Evolutionary conservation across 208 protist genomes (phyloP).

Genomic region (Strigomonas culicis): DNA sequence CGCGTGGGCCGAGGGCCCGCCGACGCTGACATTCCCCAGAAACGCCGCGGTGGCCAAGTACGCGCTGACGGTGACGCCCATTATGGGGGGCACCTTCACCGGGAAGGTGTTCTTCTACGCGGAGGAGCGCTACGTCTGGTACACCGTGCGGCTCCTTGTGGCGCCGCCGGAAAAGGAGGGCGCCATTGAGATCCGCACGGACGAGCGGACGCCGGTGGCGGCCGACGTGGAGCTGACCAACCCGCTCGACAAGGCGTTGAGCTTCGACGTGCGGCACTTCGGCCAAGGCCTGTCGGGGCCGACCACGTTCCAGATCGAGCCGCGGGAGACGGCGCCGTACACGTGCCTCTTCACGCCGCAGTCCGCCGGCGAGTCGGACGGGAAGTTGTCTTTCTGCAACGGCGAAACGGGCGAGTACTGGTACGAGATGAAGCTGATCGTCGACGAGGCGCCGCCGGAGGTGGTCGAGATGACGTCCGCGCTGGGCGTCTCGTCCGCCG

Average conservation of each 20-base stretch:
- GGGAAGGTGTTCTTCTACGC: slow-evolving; percentile 76
- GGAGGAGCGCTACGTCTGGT: slow-evolving; percentile 90
- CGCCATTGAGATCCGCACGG: slow-evolving; percentile 69
- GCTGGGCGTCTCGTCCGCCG: slow-evolving; percentile 54
- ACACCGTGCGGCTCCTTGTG: slow-evolving; percentile 78
- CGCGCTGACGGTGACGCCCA: slow-evolving; percentile 63
- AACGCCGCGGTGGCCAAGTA: slow-evolving; percentile 60
- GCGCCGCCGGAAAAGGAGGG: slow-evolving; percentile 84
- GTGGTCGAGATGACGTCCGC: slow-evolving; percentile 64
- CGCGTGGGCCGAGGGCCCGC: slow-evolving; percentile 68
- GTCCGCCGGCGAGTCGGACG: slow-evolving; percentile 55
- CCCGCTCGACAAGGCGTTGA: slow-evolving; percentile 58
- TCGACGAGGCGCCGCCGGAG: slow-evolving; percentile 64
- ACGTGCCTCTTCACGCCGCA: slow-evolving; percentile 85
- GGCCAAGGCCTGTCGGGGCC: slow-evolving; percentile 80
- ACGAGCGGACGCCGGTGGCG: slow-evolving; percentile 78
- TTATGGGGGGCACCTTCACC: slow-evolving; percentile 72
- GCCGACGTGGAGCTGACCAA: slow-evolving; percentile 87
- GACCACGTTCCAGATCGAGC: slow-evolving; percentile 50
- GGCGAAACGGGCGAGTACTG: slow-evolving; percentile 92
- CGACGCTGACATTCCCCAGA: slow-evolving; percentile 48
- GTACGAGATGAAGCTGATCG: slow-evolving; percentile 87
- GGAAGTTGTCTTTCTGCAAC: slow-evolving; percentile 85
- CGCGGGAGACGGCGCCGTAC: slow-evolving; percentile 51
- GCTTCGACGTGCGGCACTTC: slow-evolving; percentile 75